Conservation (phyloP, 768 basidiomycete genomes). For the Pleurotus tuoliensis region DNA sequence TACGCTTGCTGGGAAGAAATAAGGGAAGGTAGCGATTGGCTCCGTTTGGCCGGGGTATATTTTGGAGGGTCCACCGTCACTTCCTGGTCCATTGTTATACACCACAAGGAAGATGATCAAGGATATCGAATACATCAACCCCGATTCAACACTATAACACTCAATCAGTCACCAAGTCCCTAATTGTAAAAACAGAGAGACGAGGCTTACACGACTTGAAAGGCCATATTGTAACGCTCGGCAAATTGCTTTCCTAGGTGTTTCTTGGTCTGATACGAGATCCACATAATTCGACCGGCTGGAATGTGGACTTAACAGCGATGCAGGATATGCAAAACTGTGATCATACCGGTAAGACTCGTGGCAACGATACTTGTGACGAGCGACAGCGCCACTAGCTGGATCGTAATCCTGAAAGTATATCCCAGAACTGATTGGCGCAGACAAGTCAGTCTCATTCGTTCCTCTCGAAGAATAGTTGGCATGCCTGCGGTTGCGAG, state of each 20-base stretch:
- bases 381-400: not conserved
- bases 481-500: slow-evolving; percentile 14
- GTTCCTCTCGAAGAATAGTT: not conserved
- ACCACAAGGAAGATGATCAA: slow-evolving; percentile 2
- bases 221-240: slow-evolving; percentile 1
- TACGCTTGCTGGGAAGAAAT: not conserved
- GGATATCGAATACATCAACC: slow-evolving; percentile 1
- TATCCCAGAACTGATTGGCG: slow-evolving; percentile 13
- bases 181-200: not conserved
- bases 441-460: not conserved
- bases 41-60: not conserved
- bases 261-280: not conserved
- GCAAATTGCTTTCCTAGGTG: slow-evolving; percentile 2
- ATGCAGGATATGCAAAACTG: not conserved
- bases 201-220: not conserved
- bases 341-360: not conserved
- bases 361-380: not conserved
- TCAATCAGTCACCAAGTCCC: not conserved
- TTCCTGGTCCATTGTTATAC: not conserved
- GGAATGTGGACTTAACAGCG: too few relatives aligned
- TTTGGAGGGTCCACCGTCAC: not conserved
- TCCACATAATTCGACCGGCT: slow-evolving; percentile 5
- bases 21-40: slow-evolving; percentile 1
- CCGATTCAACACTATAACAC: not conserved
- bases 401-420: slow-evolving; percentile 9